These are phyloP conservation scores for Triglochin maritima DNA, from an alignment of 106 monocot genomes.

Conservation along the genomic window DNA sequence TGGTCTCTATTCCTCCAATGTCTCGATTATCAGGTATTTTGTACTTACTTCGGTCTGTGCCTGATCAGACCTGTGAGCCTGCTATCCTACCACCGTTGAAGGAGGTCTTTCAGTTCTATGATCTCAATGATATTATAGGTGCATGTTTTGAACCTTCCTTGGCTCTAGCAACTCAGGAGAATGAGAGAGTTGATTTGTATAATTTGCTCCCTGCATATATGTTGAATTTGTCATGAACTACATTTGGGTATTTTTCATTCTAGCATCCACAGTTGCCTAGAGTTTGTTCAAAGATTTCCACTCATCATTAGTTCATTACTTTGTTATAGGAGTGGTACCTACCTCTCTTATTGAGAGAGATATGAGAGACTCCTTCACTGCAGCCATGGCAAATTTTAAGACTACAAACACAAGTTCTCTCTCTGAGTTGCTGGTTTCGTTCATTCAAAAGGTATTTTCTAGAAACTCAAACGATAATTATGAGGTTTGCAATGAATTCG, in stretches of 20 bases:
- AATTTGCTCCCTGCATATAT: not conserved
- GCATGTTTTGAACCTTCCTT: not conserved
- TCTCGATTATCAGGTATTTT: too few species aligned
- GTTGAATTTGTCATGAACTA: not conserved
- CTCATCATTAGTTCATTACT: not conserved
- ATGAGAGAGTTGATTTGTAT: too few species aligned
- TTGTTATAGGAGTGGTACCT: not conserved
- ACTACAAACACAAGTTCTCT: not conserved
- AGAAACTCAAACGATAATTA: too few species aligned
- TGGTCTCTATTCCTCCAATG: too few species aligned
- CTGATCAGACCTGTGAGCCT: not conserved
- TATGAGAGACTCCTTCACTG: not conserved
- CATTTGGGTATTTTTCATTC: not conserved
- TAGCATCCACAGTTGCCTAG: not conserved
- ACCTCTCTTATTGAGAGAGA: not conserved
- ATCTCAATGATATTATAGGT: not conserved
- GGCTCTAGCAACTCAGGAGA: too few species aligned
- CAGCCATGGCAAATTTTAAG: not conserved
- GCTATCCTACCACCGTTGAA: constrained; percentile 9
- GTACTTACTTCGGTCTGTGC: too few species aligned
- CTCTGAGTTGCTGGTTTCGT: constrained; percentile 5
- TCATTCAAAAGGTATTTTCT: not conserved
- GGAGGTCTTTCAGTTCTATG: constrained; percentile 1
- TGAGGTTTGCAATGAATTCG: too few species aligned
- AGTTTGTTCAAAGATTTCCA: not conserved